A percentile compares a stretch with the other conserved stretches of the same genome.
Evolutionary conservation across 1,139 yeast species (phyloP).

Genomic region (Yamadazyma aaseri): DNA sequence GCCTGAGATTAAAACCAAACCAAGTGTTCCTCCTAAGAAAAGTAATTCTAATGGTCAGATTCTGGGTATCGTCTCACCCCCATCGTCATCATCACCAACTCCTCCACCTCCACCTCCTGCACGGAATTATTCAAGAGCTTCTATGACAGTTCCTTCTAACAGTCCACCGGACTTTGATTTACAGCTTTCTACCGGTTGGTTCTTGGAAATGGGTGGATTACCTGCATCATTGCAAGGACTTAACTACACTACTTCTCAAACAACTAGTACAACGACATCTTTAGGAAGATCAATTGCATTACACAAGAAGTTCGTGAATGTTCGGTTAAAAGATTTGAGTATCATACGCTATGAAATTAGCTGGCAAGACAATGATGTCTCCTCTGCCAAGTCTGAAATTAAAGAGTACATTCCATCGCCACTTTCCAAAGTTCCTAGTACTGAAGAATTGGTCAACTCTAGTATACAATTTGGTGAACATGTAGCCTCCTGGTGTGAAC

Average conservation of each 20-base stretch:
- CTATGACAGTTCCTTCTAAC: slow-evolving; percentile 3
- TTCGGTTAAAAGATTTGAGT: slow-evolving; percentile 53
- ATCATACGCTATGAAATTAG: slow-evolving; percentile 43
- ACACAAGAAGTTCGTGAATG: slow-evolving; percentile 21
- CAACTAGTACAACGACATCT: slow-evolving; percentile 18
- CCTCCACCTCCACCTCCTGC: slow-evolving; percentile 38
- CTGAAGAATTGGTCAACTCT: slow-evolving; percentile 37
- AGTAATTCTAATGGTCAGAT: slow-evolving; percentile 3
- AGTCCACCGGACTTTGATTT: slow-evolving; percentile 40
- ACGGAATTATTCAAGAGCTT: slow-evolving; percentile 24
- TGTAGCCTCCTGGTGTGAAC: slow-evolving; percentile 66
- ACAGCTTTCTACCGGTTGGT: slow-evolving; percentile 49
- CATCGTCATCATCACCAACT: slow-evolving; percentile 9
- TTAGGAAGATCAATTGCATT: slow-evolving; percentile 11
- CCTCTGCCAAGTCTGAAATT: slow-evolving; percentile 26
- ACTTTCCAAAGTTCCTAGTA: slow-evolving; percentile 32
- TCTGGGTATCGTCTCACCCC: background rate
- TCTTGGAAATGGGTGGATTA: slow-evolving; percentile 24
- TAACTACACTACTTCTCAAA: slow-evolving; percentile 30
- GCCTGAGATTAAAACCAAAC: slow-evolving; percentile 13
- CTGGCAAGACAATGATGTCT: slow-evolving; percentile 37
- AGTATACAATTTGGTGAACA: slow-evolving; percentile 49
- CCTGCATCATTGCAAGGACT: slow-evolving; percentile 40
- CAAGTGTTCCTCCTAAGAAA: background rate
- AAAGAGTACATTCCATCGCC: slow-evolving; percentile 54